Conservation (phyloP, 129 eudicot species). For the Arctium lappa region DNA sequence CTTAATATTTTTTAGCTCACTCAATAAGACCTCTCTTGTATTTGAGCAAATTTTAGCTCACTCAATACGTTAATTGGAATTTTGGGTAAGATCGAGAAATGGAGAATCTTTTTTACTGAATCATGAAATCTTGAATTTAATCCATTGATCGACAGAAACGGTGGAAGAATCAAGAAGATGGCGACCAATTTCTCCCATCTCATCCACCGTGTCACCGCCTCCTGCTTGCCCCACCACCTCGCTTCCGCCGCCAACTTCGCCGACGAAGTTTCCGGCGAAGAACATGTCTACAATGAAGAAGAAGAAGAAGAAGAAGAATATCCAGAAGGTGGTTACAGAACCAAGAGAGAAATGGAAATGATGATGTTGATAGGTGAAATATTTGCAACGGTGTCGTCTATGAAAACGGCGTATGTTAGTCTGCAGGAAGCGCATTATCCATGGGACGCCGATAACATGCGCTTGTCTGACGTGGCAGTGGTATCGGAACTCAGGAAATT, state of each 20-base stretch:
- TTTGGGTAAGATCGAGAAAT: too few relatives aligned
- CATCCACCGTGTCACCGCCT: constrained; percentile 82
- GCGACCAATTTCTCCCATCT: constrained; percentile 78
- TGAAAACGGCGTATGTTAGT: constrained; percentile 74
- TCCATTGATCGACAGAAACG: constrained; percentile 23
- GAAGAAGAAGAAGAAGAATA: constrained; percentile 29
- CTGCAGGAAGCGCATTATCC: constrained; percentile 88
- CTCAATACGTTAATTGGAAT: too few relatives aligned
- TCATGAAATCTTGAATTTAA: neutral
- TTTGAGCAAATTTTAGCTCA: too few relatives aligned
- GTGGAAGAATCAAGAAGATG: constrained; percentile 46
- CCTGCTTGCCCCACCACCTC: constrained; percentile 73
- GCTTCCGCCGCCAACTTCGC: constrained; percentile 36
- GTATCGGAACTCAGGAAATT: constrained; percentile 68
- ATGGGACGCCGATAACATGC: constrained; percentile 77
- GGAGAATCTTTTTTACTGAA: neutral
- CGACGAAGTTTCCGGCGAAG: constrained; percentile 24
- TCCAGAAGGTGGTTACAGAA: constrained; percentile 6
- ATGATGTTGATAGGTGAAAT: constrained; percentile 55
- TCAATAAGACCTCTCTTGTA: too few relatives aligned
- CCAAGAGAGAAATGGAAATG: constrained; percentile 33
- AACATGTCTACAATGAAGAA: neutral
- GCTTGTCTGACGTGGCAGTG: constrained; percentile 70
- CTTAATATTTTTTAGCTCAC: too few relatives aligned
- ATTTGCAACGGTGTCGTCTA: constrained; percentile 59